Conservation (phyloP, 768 basidiomycete genomes). For the Boletus rex-veris region DNA sequence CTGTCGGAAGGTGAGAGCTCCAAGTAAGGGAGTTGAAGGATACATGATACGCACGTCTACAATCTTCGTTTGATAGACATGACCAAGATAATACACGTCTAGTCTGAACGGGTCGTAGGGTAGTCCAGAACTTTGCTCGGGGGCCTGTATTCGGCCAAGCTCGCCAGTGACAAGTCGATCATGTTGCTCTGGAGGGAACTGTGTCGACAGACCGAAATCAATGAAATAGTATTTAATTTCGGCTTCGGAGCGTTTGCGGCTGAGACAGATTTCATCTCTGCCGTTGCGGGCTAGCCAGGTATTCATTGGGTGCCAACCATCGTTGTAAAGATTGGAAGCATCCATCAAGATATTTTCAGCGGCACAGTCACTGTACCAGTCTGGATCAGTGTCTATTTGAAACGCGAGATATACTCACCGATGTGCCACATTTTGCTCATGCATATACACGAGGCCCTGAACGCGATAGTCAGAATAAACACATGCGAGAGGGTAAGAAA, state of each 20-base stretch:
- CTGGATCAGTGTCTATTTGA: too few relatives aligned
- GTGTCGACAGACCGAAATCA: constrained; percentile 34
- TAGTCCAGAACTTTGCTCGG: constrained; percentile 17
- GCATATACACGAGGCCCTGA: constrained; percentile 36
- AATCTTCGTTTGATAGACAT: constrained; percentile 20
- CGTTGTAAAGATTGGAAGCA: constrained; percentile 19
- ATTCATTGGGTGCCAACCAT: constrained; percentile 25
- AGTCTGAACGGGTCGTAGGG: constrained; percentile 31
- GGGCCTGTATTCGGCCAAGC: constrained; percentile 15
- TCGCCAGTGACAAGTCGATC: not conserved
- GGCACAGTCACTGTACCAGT: constrained; percentile 20
- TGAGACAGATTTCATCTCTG: constrained; percentile 11
- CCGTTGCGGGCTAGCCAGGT: constrained; percentile 10
- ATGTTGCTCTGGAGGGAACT: constrained; percentile 16
- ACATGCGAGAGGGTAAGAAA: rapidly evolving
- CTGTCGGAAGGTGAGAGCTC: not conserved
- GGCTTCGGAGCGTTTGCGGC: constrained; percentile 23
- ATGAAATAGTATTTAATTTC: constrained; percentile 33
- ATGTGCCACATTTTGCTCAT: constrained; percentile 34
- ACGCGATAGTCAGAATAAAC: not conserved
- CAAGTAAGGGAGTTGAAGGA: too few relatives aligned
- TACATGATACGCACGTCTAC: constrained; percentile 3
- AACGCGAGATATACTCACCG: constrained; percentile 16
- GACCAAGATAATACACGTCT: constrained; percentile 28
- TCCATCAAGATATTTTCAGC: constrained; percentile 33